phyloP scores from a whole-genome alignment of 768 basidiomycete species.

The Candolleomyces eurysporus region DNA sequence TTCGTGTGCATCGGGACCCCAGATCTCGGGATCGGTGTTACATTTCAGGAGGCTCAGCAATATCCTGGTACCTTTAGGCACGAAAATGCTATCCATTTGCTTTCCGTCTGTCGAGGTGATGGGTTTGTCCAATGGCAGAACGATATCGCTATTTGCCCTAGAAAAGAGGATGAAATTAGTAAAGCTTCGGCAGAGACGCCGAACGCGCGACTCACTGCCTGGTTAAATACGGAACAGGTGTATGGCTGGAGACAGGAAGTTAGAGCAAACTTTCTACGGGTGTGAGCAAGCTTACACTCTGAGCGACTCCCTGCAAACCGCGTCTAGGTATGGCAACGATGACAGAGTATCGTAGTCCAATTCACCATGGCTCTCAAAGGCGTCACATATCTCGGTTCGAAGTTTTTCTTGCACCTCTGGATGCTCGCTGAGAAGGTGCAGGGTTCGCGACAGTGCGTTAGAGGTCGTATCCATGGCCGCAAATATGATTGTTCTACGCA shows the following conservation, averaged over 20 bases:
- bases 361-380: conserved; percentile 20
- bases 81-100: conserved; percentile 31
- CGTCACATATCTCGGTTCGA: conserved; percentile 30
- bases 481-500: conserved; percentile 33
- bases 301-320: conserved; percentile 38
- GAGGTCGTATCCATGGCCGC: conserved; percentile 44
- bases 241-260: conserved; percentile 12
- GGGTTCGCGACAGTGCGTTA: conserved; percentile 29
- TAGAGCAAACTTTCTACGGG: background rate
- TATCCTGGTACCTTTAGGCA: conserved; percentile 39
- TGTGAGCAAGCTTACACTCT: conserved; percentile 25
- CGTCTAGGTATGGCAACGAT: conserved; percentile 36
- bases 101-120: conserved; percentile 35
- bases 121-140: conserved; percentile 41
- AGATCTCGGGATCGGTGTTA: conserved; percentile 38
- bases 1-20: conserved; percentile 40
- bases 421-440: conserved; percentile 30
- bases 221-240: conserved; percentile 13
- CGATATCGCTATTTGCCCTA: conserved; percentile 34
- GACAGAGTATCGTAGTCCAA: conserved; percentile 36
- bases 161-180: background rate
- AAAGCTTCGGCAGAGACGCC: background rate
- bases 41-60: conserved; percentile 35
- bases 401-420: conserved; percentile 37
- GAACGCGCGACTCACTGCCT: conserved; percentile 9